Percentiles rank a stretch among this genome's conserved stretches.
Conservation (phyloP, 1,284 basidiomycete species). For the Ceratobasidium sp. region DNA sequence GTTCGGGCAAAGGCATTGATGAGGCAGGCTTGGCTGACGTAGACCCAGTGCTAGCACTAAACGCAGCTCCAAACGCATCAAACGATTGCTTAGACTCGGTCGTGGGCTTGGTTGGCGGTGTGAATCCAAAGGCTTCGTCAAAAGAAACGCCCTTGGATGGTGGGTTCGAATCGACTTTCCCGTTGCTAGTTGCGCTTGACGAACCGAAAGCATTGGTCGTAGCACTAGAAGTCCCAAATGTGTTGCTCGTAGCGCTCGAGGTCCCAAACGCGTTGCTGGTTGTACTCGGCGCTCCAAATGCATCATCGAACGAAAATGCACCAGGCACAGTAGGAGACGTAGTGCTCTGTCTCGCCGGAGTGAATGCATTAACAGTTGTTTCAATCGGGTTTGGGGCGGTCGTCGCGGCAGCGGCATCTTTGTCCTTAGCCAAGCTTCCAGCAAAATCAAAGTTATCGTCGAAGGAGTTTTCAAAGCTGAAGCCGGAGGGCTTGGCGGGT, state of each 20-base stretch:
- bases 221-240: too few species aligned
- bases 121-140: slow-evolving; percentile 65
- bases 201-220: not conserved
- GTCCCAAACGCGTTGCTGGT: not conserved
- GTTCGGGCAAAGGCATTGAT: slow-evolving; percentile 54
- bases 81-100: slow-evolving; percentile 50
- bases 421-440: slow-evolving; percentile 56
- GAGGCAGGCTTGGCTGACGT: slow-evolving; percentile 35
- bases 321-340: slow-evolving; percentile 41
- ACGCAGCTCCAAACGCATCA: slow-evolving; percentile 49
- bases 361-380: slow-evolving; percentile 40
- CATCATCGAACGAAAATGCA: slow-evolving; percentile 55
- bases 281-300: slow-evolving; percentile 46
- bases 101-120: slow-evolving; percentile 52
- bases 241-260: not conserved
- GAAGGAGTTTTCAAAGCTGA: slow-evolving; percentile 56
- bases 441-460: slow-evolving; percentile 89
- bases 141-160: slow-evolving; percentile 53
- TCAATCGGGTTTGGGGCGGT: slow-evolving; percentile 43
- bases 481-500: slow-evolving; percentile 36
- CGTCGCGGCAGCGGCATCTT: slow-evolving; percentile 42
- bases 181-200: slow-evolving; percentile 15
- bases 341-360: slow-evolving; percentile 45
- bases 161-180: slow-evolving; percentile 18
- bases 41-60: slow-evolving; percentile 48